phyloP scores from a whole-genome alignment of 495 filamentous ascomycete genomes.

The Glarea lozoyensis region DNA sequence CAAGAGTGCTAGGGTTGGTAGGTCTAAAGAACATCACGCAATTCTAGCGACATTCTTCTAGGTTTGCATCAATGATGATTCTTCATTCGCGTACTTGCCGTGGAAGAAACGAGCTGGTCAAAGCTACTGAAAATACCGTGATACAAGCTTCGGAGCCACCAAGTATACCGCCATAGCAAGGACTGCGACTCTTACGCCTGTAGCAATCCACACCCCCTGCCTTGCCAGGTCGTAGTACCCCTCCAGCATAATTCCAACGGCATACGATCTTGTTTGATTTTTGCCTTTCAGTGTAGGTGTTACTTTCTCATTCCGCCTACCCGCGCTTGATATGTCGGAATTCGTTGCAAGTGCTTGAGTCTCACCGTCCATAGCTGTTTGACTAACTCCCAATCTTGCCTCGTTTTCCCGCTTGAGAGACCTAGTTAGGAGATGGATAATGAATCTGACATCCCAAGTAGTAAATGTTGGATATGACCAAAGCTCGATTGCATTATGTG shows the following conservation, averaged over 20 bases:
- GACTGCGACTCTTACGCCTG: too few species aligned
- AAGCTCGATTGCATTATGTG: conserved; percentile 48
- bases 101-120: too few species aligned
- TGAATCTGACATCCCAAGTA: conserved; percentile 49
- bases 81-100: too few species aligned
- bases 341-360: conserved; percentile 30
- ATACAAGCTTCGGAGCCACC: too few species aligned
- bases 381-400: conserved; percentile 29
- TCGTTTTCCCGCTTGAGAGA: conserved; percentile 50
- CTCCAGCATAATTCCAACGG: conserved; percentile 54
- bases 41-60: too few species aligned
- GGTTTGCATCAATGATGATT: too few species aligned
- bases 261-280: conserved; percentile 20
- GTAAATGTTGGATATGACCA: conserved; percentile 74
- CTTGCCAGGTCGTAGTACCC: conserved; percentile 62
- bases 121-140: too few species aligned
- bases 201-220: conserved; percentile 47
- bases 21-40: too few species aligned
- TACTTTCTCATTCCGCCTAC: too few species aligned
- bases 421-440: conserved; percentile 54
- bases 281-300: conserved; percentile 7
- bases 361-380: conserved; percentile 34
- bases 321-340: conserved; percentile 13
- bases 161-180: too few species aligned
- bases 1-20: too few species aligned